phyloP scores from a whole-genome alignment of 352 stramenopile species.

The Phytophthora pluvialis region DNA sequence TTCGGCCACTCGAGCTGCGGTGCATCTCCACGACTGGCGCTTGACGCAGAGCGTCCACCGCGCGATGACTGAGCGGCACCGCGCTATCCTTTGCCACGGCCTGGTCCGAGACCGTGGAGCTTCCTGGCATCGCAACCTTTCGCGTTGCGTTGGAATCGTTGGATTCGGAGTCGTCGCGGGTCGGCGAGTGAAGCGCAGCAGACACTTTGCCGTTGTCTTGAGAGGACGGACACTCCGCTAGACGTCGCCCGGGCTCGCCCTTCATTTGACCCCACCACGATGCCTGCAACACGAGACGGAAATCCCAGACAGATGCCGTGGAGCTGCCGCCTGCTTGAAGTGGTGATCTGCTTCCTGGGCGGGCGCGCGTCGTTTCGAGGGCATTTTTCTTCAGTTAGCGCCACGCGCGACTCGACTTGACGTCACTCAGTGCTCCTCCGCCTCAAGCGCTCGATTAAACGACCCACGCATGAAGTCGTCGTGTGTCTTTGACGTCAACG shows the following conservation, averaged over 20 bases:
- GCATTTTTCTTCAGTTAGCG: not conserved
- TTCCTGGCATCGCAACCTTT: slow-evolving; percentile 28
- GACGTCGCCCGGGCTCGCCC: not conserved
- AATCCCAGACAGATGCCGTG: no score
- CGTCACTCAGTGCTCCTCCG: not conserved
- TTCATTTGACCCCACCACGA: slow-evolving; percentile 14
- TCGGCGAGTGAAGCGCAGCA: slow-evolving; percentile 6
- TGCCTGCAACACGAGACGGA: not conserved
- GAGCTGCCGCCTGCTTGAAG: not conserved
- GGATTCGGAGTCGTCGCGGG: slow-evolving; percentile 3
- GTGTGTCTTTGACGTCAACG: no score
- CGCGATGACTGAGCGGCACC: slow-evolving; percentile 26
- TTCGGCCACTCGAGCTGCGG: slow-evolving; percentile 58
- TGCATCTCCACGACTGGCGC: slow-evolving; percentile 49
- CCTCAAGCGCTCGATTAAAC: no score
- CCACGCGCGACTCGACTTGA: not conserved
- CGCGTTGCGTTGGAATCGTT: slow-evolving; percentile 21
- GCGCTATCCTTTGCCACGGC: slow-evolving; percentile 9
- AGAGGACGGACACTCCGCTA: not conserved
- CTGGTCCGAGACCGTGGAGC: slow-evolving; percentile 13
- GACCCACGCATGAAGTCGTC: no score
- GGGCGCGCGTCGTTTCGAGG: slow-evolving; percentile 1
- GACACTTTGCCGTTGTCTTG: slow-evolving; percentile 9
- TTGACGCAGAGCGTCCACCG: slow-evolving; percentile 35
- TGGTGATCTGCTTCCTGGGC: not conserved